Base-by-base conservation (phyloP, 179 eudicot species). In the Sideroxylon spinosum region DNA sequence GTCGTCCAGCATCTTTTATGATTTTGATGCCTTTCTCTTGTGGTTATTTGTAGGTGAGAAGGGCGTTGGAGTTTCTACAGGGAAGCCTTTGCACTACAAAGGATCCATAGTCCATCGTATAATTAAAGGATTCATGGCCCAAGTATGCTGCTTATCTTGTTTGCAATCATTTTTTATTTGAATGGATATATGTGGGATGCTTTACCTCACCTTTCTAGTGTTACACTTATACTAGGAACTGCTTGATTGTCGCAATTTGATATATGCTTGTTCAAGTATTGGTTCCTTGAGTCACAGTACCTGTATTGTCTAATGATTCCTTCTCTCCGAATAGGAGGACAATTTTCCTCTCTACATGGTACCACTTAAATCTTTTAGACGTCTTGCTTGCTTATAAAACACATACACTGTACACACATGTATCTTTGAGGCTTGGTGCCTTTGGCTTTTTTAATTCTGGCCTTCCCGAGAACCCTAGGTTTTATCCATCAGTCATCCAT, bases 51-150 rank as follows among this genome's bases (percentile, higher is more conserved):
- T 83, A 95, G 98, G 98, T 78, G 97, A 93, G 85, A 95, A 93
- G 86, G 97, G 98, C 52, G 76, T 90, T 71, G 98, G 98, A 84
- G 80, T 60, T 67, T 79, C 89, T 64, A 90, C 97, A 23, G 92
- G 97, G 78, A 93, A 95, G 85, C 89, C 91, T 71, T 83, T 95
- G 74, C 97, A 91, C 89, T 93, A 83, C 88, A 95, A 93, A 81
- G 95, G 97, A 72, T 78, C 92, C 44, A 81, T 76, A 70, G 91
- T 95, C 82, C 98, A 93, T 79, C 98, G 98, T 32, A 86, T 95
- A 81, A 95, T 95, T 49, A 89, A 80, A 84, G 97, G 97, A 77
- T 95, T 95, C 84, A 95, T 95, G 98, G 98, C 97, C 28, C 98
- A 94, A 80, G 97, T 93, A 92, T 75, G 86, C 61, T 61, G 49